Evolutionary conservation across 495 filamentous ascomycete genomes (phyloP).

Genomic region (Xylaria castorea): DNA sequence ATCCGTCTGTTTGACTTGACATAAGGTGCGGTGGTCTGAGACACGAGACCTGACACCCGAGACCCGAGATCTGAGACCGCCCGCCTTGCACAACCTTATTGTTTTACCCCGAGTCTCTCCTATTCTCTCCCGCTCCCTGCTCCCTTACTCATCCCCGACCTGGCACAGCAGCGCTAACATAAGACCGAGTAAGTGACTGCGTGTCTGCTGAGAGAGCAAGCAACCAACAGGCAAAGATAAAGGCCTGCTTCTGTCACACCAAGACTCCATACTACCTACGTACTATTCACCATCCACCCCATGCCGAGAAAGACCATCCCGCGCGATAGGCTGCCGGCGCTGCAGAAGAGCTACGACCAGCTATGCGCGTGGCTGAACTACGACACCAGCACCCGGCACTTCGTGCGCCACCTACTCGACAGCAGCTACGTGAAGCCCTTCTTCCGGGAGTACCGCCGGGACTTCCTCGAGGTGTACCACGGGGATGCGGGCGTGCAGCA

Average conservation of each 20-base stretch:
- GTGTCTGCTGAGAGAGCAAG: background rate
- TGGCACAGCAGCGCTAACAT: background rate
- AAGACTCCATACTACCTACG: background rate
- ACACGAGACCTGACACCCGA: background rate
- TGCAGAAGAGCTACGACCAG: conserved; percentile 36
- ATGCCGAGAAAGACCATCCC: conserved; percentile 29
- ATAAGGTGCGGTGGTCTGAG: background rate
- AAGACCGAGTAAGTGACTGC: background rate
- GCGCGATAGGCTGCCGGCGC: conserved; percentile 30
- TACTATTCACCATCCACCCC: background rate
- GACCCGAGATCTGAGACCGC: background rate
- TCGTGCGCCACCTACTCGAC: conserved; percentile 30
- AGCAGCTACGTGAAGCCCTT: conserved; percentile 36
- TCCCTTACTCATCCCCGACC: background rate
- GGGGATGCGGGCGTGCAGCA: conserved; percentile 26
- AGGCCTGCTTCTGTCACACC: background rate
- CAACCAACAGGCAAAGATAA: background rate
- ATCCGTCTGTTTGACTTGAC: conserved; percentile 11
- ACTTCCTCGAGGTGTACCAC: conserved; percentile 32
- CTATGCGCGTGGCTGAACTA: conserved; percentile 37
- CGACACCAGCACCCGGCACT: conserved; percentile 31
- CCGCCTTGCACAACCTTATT: conserved; percentile 18
- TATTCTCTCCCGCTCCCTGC: background rate
- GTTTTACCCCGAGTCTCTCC: conserved; percentile 7
- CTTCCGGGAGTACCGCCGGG: conserved; percentile 35